A percentile compares a stretch with the other conserved stretches of the same genome.
phyloP scores from a whole-genome alignment of 2,329 filamentous ascomycete species.

The Penicillium sp. region DNA sequence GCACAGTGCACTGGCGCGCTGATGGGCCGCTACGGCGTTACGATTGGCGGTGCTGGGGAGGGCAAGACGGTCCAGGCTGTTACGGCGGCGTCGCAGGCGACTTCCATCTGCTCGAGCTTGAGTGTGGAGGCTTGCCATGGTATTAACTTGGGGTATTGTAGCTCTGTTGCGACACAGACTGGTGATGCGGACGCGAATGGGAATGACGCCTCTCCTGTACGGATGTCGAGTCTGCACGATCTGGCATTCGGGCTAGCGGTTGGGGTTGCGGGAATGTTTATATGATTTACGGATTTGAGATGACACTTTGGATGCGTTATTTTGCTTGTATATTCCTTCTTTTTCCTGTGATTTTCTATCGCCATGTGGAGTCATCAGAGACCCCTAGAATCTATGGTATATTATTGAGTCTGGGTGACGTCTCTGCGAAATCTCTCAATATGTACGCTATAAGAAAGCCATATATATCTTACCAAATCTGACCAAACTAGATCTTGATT shows the following conservation, averaged over 20 bases:
- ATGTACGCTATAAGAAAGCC: not conserved
- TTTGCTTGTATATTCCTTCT: slow-evolving; percentile 9
- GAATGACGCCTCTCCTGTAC: slow-evolving; percentile 24
- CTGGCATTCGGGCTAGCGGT: slow-evolving; percentile 36
- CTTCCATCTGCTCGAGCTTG: slow-evolving; percentile 40
- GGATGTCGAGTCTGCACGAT: slow-evolving; percentile 36
- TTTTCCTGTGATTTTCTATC: slow-evolving; percentile 3
- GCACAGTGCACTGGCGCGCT: slow-evolving; percentile 38
- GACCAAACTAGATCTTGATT: not conserved
- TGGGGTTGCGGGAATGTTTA: slow-evolving; percentile 40
- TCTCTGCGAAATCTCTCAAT: not conserved
- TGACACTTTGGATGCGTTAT: not conserved
- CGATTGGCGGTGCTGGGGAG: slow-evolving; percentile 42
- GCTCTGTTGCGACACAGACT: slow-evolving; percentile 20
- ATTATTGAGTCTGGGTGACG: not conserved
- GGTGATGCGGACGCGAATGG: slow-evolving; percentile 25
- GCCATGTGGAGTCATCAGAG: not conserved
- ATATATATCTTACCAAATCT: not conserved
- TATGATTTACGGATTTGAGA: slow-evolving; percentile 24
- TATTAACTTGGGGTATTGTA: slow-evolving; percentile 42
- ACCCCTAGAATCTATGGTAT: not conserved
- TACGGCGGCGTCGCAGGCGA: slow-evolving; percentile 35
- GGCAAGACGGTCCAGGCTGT: slow-evolving; percentile 43
- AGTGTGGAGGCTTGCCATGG: slow-evolving; percentile 43
- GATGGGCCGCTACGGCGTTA: slow-evolving; percentile 46